Evolutionary conservation across 495 filamentous ascomycete genomes (phyloP).

Genomic region (Tuber umbilicatum): DNA sequence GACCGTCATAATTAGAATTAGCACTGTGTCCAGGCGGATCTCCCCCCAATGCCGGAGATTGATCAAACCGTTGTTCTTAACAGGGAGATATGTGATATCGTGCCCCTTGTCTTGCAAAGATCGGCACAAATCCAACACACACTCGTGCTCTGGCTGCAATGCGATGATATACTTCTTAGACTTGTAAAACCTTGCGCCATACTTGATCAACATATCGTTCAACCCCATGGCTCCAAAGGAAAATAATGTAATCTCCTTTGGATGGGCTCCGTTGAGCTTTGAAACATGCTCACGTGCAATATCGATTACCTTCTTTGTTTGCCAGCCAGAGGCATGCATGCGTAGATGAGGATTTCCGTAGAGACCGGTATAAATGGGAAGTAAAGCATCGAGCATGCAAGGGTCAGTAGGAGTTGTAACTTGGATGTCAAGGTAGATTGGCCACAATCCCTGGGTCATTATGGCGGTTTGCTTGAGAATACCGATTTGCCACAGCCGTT

Average conservation of each 20-base stretch:
- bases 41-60: too few relatives aligned
- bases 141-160: too few relatives aligned
- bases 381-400: too few relatives aligned
- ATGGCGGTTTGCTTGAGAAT: constrained; percentile 87
- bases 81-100: too few relatives aligned
- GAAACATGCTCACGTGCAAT: too few relatives aligned
- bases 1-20: constrained; percentile 97
- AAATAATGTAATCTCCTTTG: constrained; percentile 98
- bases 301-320: constrained; percentile 91
- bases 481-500: constrained; percentile 45
- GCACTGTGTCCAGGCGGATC: constrained; percentile 79
- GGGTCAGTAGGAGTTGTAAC: too few relatives aligned
- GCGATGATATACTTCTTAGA: too few relatives aligned
- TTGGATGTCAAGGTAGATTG: constrained; percentile 98
- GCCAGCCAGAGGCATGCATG: constrained; percentile 98
- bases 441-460: constrained; percentile 87
- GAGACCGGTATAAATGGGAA: too few relatives aligned
- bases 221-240: constrained; percentile 96
- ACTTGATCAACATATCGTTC: constrained; percentile 99
- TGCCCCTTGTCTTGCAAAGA: too few relatives aligned
- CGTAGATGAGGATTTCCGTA: constrained; percentile 97
- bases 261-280: constrained; percentile 79
- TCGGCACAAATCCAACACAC: too few relatives aligned
- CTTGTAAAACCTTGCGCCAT: too few relatives aligned
- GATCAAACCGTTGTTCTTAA: too few relatives aligned